phyloP scores from a whole-genome alignment of 2,329 filamentous ascomycete genomes.

The Cryphonectria japonica region DNA sequence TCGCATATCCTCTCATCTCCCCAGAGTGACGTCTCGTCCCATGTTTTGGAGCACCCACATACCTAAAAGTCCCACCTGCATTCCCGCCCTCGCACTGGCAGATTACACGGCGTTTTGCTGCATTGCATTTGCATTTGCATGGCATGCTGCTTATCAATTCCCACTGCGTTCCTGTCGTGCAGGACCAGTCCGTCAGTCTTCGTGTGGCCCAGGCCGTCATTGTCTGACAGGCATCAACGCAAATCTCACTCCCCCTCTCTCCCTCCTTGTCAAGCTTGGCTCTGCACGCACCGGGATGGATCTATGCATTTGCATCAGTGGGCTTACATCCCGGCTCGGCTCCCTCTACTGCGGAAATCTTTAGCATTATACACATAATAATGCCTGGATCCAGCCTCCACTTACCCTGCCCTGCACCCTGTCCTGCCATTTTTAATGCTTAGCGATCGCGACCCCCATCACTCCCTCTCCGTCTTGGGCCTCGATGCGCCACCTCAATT shows the following conservation, averaged over 20 bases:
- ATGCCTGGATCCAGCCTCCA: conserved; percentile 2
- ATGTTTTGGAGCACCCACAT: conserved; percentile 13
- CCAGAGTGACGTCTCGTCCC: conserved; percentile 25
- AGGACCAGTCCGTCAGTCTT: neutral
- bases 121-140: conserved; percentile 4
- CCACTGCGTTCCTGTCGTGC: conserved; percentile 5
- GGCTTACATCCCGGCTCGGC: neutral
- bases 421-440: neutral
- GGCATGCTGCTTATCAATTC: conserved; percentile 8
- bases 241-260: neutral
- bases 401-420: conserved; percentile 1
- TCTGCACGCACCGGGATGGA: neutral
- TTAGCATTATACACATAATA: neutral
- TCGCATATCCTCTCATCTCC: neutral
- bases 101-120: conserved; percentile 2
- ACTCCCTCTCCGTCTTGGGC: conserved; percentile 10
- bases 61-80: conserved; percentile 7
- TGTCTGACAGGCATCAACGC: neutral
- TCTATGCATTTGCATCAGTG: neutral
- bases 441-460: conserved; percentile 8
- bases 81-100: conserved; percentile 5
- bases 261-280: neutral
- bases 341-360: neutral
- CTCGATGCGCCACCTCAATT: conserved; percentile 14
- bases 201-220: neutral